Evolutionary conservation across 768 basidiomycete species (phyloP), one percentile per base, ranked within the genome.

Genomic region (Pulveroboletus sp.): DNA sequence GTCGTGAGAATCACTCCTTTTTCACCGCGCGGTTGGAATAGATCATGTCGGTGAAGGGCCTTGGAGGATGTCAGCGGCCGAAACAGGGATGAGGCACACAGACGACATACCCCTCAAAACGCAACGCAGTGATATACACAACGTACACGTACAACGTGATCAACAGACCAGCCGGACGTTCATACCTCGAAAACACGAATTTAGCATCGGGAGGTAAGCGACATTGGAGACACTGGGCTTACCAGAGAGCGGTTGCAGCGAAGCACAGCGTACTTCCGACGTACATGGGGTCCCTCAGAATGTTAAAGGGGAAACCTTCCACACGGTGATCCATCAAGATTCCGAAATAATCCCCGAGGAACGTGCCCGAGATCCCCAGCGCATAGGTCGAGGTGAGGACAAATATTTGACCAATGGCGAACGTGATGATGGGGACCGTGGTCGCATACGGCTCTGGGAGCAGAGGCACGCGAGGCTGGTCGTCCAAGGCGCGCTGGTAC

Each of bases 241-340:
- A 93, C 93, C 92, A 95, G 31, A 99, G 74, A 0, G 95, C 87
- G 1, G 81, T 83, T 18, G 84, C 94, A 33, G 81, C 70, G 71
- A 97, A 97, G 65, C 85, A 89, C 73, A 99, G 72, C 6, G 93
- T 93, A 62, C 87, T 92, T 8, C 95, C 95, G 40, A 93, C 88
- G 64, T 99, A 98, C 95, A 99, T 99, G 0, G 95, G 95, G 67
- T 96, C 86, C 17, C 81, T 76, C 37, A 94, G 76, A 41, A 96
- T 78, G 65, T 95, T 95, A 77, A 97, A 99, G 0, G 95, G 95
- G 75, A 99, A 99, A 66, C 89, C 86, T 61, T 93, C 86, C n/a
- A 97, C 93, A 45, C 89, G 76, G 52, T 85, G 76, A 61, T 91
- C 83, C 92, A 87, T 93, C 55, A 89, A 69, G 52, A 91, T 89